Evolutionary conservation across 345 rosid genomes (phyloP).

Genomic region (Eucalyptus grandis): DNA sequence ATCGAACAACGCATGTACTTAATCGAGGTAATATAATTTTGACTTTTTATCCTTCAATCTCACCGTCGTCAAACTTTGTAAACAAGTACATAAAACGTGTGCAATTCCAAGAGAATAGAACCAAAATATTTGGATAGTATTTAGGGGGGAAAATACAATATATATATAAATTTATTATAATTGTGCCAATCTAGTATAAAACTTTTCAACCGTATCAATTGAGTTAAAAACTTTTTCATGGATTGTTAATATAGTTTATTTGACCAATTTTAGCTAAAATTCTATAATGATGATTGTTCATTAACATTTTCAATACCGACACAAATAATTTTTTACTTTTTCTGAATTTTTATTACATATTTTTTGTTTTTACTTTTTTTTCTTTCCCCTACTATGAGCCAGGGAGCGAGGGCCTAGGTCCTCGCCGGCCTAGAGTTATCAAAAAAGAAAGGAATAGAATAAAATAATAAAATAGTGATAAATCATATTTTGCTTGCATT

Average conservation of each 20-base stretch:
- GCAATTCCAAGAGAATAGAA: neutral
- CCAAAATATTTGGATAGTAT: neutral
- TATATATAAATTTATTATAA: accelerated
- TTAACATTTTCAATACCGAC: accelerated
- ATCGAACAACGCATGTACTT: neutral
- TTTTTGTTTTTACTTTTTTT: neutral
- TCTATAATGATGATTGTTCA: too few species aligned
- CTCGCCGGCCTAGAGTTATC: neutral
- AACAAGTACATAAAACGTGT: neutral
- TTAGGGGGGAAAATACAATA: accelerated
- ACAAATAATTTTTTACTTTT: too few species aligned
- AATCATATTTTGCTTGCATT: too few species aligned
- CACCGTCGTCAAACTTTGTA: neutral
- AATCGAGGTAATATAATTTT: neutral
- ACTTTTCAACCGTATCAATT: accelerated
- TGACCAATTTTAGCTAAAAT: too few species aligned
- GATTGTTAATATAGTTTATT: accelerated
- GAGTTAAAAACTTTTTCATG: neutral
- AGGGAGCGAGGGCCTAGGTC: too few species aligned
- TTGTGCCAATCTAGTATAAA: too few species aligned
- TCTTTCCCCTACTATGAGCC: neutral
- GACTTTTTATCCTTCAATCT: neutral
- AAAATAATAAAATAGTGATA: too few species aligned
- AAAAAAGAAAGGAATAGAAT: too few species aligned
- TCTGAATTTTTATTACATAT: accelerated